A percentile compares a stretch with the other conserved stretches of the same genome.
Conservation (phyloP, 148 eudicot genomes). For the Camellia japonica region DNA sequence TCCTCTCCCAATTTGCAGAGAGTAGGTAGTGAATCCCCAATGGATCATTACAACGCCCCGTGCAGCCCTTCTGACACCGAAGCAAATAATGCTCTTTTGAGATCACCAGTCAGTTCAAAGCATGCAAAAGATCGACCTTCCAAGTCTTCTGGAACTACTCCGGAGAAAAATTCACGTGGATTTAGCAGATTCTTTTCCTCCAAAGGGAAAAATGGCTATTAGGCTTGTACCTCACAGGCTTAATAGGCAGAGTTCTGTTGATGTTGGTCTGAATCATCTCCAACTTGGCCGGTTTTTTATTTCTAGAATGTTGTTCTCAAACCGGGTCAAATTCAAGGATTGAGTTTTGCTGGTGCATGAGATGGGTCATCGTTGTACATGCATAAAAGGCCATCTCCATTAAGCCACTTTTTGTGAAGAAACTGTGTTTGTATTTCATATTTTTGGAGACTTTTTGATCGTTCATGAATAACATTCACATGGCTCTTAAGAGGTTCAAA, state of each 20-base stretch:
- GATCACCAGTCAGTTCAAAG: constrained; percentile 54
- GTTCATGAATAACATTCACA: background rate
- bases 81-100: constrained; percentile 27
- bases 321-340: background rate
- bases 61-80: constrained; percentile 60
- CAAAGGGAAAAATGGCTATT: constrained; percentile 52
- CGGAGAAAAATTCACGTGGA: constrained; percentile 79
- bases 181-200: constrained; percentile 85
- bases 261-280: background rate
- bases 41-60: constrained; percentile 37
- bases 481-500: constrained; percentile 4
- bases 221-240: constrained; percentile 20
- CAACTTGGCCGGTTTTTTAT: background rate
- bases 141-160: constrained; percentile 68
- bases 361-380: background rate
- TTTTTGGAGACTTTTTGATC: background rate
- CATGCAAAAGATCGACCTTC: constrained; percentile 61
- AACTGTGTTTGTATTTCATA: constrained; percentile 7
- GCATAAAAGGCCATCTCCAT: background rate
- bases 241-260: background rate
- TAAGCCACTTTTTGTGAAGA: background rate
- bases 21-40: constrained; percentile 57
- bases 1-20: constrained; percentile 39
- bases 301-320: background rate
- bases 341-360: background rate